These are phyloP conservation scores for Annulohypoxylon maeteangense DNA, from an alignment of 495 filamentous ascomycete species.

Conservation along the genomic window DNA sequence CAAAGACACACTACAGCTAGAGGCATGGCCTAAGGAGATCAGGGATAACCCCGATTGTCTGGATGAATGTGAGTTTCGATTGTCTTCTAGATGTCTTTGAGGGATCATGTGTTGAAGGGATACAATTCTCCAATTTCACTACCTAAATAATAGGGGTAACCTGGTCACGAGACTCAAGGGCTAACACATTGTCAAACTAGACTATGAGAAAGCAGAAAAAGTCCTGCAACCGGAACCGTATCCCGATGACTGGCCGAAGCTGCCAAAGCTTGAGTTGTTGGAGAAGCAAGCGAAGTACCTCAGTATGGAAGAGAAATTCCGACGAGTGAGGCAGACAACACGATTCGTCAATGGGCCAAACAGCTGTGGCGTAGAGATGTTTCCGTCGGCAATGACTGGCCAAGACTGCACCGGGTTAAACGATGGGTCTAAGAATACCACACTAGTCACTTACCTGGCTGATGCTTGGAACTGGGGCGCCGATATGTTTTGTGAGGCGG, in stretches of 20 bases:
- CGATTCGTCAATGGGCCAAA: slow-evolving; percentile 69
- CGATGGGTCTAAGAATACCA: slow-evolving; percentile 73
- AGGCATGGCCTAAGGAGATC: slow-evolving; percentile 70
- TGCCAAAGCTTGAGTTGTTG: slow-evolving; percentile 67
- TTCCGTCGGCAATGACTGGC: slow-evolving; percentile 66
- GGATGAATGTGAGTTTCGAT: slow-evolving; percentile 59
- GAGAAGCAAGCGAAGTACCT: slow-evolving; percentile 64
- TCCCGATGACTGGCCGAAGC: slow-evolving; percentile 64
- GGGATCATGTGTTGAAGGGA: neutral
- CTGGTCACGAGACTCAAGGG: neutral
- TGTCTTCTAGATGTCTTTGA: neutral
- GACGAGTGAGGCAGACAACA: slow-evolving; percentile 69
- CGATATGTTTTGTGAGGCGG: slow-evolving; percentile 77
- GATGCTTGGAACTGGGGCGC: slow-evolving; percentile 82
- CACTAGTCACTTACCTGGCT: slow-evolving; percentile 72
- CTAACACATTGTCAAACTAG: slow-evolving; percentile 45
- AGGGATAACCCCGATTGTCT: slow-evolving; percentile 55
- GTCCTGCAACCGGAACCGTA: slow-evolving; percentile 70
- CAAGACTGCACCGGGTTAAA: slow-evolving; percentile 73
- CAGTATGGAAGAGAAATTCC: slow-evolving; percentile 63
- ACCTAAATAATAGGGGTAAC: neutral
- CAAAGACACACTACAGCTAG: slow-evolving; percentile 61
- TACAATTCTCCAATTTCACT: neutral
- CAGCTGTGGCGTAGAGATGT: slow-evolving; percentile 70
- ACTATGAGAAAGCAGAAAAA: slow-evolving; percentile 64